These are phyloP conservation scores for Gelatoporia subvermispora DNA, from an alignment of 768 basidiomycete genomes.

Conservation along the genomic window DNA sequence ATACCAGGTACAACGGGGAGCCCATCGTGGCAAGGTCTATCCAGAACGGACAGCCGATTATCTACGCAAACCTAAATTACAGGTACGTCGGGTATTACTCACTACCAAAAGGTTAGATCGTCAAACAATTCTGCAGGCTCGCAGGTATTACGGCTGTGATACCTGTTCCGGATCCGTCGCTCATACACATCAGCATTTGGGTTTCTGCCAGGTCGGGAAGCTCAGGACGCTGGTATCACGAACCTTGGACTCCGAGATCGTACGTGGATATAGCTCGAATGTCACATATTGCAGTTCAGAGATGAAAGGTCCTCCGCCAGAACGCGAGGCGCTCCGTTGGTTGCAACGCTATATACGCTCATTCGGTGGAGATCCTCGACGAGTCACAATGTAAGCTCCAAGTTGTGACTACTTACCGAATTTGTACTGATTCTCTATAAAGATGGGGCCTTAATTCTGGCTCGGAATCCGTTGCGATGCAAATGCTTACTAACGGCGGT, in stretches of 20 bases:
- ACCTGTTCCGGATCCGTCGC: background rate
- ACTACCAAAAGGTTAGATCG: background rate
- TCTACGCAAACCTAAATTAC: constrained; percentile 54
- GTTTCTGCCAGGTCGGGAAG: constrained; percentile 34
- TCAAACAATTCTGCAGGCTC: background rate
- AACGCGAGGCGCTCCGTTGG: constrained; percentile 26
- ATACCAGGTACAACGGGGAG: constrained; percentile 35
- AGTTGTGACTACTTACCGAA: too few relatives aligned
- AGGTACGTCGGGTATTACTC: constrained; percentile 19
- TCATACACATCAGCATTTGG: constrained; percentile 26
- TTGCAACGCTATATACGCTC: constrained; percentile 31
- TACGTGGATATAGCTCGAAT: constrained; percentile 8
- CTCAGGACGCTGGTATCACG: constrained; percentile 29
- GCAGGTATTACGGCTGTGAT: background rate
- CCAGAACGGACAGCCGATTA: constrained; percentile 34
- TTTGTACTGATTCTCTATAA: constrained; percentile 37
- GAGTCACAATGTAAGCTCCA: constrained; percentile 34
- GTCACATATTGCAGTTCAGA: constrained; percentile 1
- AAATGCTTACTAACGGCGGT: constrained; percentile 21
- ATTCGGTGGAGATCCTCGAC: constrained; percentile 41
- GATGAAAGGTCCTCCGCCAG: constrained; percentile 14
- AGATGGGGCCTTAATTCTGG: constrained; percentile 36
- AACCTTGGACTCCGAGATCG: constrained; percentile 49
- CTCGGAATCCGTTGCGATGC: constrained; percentile 28
- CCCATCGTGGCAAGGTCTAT: constrained; percentile 40